Evolutionary conservation across 2,329 filamentous ascomycete genomes (phyloP), one percentile per base, ranked within the genome.

Genomic region (Aspergillus amoenus): DNA sequence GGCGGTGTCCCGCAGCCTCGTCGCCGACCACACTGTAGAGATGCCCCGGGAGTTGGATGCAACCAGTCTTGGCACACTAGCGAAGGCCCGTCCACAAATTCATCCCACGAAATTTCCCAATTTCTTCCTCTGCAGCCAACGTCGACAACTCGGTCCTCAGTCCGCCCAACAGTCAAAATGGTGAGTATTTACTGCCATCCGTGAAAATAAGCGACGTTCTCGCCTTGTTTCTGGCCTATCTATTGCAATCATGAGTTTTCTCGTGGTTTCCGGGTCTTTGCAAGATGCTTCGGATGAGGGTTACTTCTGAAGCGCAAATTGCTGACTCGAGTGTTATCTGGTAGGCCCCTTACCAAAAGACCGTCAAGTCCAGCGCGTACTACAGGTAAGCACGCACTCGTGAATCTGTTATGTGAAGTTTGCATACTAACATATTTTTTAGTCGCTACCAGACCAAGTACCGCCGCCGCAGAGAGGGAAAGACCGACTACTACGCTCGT

Each of bases 391-490:
- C 81, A 47, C 47, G 42, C 54, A 58, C n/a, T 27, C 4, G 17
- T 18, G 8, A 18, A 30, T 24, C 12, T 5, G 15, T n/a, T 4
- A 37, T 22, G 8, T 15, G 39, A 30, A 55, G 15, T 49, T 5
- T 42, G 52, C 40, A 43, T 58, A 43, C 66, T 68, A 50, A 65
- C 46, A 39, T 55, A 55, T 49, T 44, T 6, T 59, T 55, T 78
- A 96, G 93, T 80, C 92, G 94, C 82, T 99, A 90, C 88, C 94
- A 99, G 86, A 97, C 94, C 79, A 99, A 99, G 89, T 99, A 97
- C 90, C 94, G 92, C 86, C 93, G 94, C 79, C 89, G 94, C 82
- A 88, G 91, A 70, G 78, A 89, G 76, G 94, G 94, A 79, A 99
- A 99, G 90, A 99, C 94, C 84, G 94, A 99, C 81, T 99, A 99